phyloP scores from a whole-genome alignment of 2,329 filamentous ascomycete species.

The Nannizzia gypsea region DNA sequence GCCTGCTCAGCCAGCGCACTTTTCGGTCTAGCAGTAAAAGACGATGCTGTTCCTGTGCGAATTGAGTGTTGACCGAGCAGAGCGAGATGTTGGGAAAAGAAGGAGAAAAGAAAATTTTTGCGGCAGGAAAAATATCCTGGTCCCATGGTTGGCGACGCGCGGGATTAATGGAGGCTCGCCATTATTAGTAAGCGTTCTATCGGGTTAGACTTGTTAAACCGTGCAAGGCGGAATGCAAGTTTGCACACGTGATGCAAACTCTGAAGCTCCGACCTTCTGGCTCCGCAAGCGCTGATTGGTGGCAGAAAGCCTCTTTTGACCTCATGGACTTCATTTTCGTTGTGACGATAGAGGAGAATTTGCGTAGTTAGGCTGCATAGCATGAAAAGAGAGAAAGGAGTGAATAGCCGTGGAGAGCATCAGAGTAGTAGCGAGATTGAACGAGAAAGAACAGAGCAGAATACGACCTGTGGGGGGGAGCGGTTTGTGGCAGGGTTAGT shows the following conservation, averaged over 20 bases:
- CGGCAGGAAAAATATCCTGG: background rate
- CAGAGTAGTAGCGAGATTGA: background rate
- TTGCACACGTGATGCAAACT: background rate
- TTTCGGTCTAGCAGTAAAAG: background rate
- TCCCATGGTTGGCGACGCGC: background rate
- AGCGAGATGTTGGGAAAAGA: background rate
- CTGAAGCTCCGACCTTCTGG: background rate
- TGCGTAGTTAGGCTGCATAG: too few relatives aligned
- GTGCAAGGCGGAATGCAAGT: background rate
- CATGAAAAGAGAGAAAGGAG: background rate
- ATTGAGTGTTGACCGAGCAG: slow-evolving; percentile 1
- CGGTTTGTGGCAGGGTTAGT: background rate
- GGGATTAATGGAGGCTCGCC: background rate
- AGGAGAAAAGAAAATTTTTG: background rate
- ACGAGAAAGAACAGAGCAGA: too few relatives aligned
- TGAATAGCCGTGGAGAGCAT: background rate
- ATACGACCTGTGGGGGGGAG: background rate
- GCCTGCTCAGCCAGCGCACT: background rate
- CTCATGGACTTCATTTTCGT: background rate
- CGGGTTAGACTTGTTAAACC: background rate
- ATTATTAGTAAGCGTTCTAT: background rate
- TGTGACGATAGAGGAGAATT: too few relatives aligned
- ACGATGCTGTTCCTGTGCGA: background rate
- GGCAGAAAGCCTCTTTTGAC: background rate
- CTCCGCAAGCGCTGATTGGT: background rate